Percentiles rank a stretch among this genome's conserved stretches.
phyloP scores from a whole-genome alignment of 148 eudicot genomes.

The Pouteria glomerata region DNA sequence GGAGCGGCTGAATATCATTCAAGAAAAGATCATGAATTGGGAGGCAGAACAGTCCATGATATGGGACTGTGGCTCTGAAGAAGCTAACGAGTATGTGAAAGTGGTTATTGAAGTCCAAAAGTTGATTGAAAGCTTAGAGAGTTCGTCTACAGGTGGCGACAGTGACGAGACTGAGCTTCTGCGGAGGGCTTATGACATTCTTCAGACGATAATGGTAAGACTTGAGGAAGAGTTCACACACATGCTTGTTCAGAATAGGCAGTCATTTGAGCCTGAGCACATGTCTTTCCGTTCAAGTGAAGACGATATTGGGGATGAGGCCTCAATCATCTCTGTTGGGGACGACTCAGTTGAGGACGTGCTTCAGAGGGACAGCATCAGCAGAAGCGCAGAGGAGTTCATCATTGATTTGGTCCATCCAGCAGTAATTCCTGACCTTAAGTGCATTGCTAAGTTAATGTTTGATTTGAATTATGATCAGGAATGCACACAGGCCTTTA shows the following conservation, averaged over 20 bases:
- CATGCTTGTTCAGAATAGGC: conserved; percentile 64
- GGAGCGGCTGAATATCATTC: conserved; percentile 33
- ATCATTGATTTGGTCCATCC: conserved; percentile 56
- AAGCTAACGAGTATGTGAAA: conserved; percentile 54
- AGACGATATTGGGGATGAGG: conserved; percentile 47
- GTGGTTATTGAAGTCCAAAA: conserved; percentile 52
- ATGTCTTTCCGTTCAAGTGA: conserved; percentile 65
- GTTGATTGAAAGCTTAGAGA: conserved; percentile 49
- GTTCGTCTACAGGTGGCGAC: conserved; percentile 29
- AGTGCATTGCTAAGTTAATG: conserved; percentile 64
- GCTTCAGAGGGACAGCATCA: conserved; percentile 41
- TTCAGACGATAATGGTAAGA: conserved; percentile 71
- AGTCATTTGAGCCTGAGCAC: conserved; percentile 60
- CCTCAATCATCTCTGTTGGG: conserved; percentile 46
- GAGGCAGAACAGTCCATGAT: conserved; percentile 59
- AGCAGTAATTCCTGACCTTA: conserved; percentile 58
- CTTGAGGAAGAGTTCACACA: conserved; percentile 73
- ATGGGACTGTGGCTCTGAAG: conserved; percentile 69
- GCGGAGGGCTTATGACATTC: conserved; percentile 55
- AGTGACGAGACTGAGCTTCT: conserved; percentile 34
- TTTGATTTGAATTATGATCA: conserved; percentile 49
- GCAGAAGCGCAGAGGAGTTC: conserved; percentile 40
- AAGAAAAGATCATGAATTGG: conserved; percentile 59
- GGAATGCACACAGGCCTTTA: conserved; percentile 68
- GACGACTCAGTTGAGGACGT: conserved; percentile 54